Conservation (phyloP, 805 yeast genomes). For the Candida nitratophila region DNA sequence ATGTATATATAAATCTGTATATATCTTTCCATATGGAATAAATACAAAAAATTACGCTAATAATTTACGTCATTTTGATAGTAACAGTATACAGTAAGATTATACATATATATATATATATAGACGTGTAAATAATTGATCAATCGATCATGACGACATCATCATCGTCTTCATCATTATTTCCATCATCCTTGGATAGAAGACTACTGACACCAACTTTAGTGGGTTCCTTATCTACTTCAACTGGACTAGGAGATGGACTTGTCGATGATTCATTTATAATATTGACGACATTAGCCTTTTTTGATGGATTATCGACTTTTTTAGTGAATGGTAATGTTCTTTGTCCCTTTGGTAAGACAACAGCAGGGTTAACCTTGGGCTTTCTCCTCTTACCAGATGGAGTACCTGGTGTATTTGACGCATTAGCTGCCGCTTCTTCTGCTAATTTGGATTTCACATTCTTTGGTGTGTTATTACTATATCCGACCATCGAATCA, state of each 20-base stretch:
- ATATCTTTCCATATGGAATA: too few species aligned
- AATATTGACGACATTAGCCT: neutral
- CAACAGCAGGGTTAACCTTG: neutral
- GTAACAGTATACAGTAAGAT: neutral
- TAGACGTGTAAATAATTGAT: neutral
- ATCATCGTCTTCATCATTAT: neutral
- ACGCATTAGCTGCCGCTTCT: neutral
- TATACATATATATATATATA: too few species aligned
- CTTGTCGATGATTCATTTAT: neutral
- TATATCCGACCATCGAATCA: neutral
- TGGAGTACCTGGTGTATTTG: neutral
- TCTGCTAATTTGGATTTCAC: neutral
- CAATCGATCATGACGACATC: constrained; percentile 2
- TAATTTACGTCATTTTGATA: neutral
- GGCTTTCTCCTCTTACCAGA: neutral
- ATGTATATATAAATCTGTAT: too few species aligned
- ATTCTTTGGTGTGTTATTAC: constrained; percentile 2
- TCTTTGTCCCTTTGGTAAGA: constrained; percentile 6
- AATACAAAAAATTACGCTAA: too few species aligned
- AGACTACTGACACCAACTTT: constrained; percentile 1
- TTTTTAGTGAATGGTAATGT: constrained; percentile 2
- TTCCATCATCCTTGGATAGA: too few species aligned
- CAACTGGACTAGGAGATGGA: neutral
- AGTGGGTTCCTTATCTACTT: neutral
- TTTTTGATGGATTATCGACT: constrained; percentile 1